These are phyloP conservation scores for Talaromyces ruber DNA, from an alignment of 495 filamentous ascomycete species.

Conservation along the genomic window DNA sequence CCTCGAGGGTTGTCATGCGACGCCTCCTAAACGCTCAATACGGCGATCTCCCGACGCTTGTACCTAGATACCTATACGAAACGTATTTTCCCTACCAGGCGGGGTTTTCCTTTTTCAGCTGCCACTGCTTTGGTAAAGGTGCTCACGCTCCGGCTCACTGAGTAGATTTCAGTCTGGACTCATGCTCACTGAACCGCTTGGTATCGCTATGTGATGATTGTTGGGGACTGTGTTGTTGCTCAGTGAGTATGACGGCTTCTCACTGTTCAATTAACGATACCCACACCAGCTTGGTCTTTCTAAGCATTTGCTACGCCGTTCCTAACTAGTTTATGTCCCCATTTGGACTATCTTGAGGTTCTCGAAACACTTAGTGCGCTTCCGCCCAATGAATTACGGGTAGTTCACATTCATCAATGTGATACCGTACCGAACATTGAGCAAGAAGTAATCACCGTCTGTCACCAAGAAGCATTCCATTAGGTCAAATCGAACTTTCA, in stretches of 20 bases:
- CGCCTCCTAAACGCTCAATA: not conserved
- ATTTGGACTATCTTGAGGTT: not conserved
- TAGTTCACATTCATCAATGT: too few species aligned
- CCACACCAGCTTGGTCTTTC: not conserved
- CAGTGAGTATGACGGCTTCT: not conserved
- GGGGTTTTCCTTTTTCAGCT: not conserved
- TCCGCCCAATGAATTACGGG: too few species aligned
- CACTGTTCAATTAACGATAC: not conserved
- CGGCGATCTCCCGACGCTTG: not conserved
- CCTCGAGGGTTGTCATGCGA: not conserved
- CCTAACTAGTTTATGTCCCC: too few species aligned
- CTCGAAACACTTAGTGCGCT: not conserved
- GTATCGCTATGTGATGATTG: not conserved
- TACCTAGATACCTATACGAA: too few species aligned
- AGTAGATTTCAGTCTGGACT: constrained; percentile 6
- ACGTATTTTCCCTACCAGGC: too few species aligned
- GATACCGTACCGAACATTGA: too few species aligned
- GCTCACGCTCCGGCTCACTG: constrained; percentile 4
- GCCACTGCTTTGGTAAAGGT: constrained; percentile 3
- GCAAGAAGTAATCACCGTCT: too few species aligned
- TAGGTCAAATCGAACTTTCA: too few species aligned
- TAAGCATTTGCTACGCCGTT: too few species aligned
- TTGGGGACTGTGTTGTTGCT: not conserved
- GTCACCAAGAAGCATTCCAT: too few species aligned
- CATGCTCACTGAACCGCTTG: not conserved